Evolutionary conservation across 768 basidiomycete species (phyloP).

Genomic region (Nidula microcarpa): DNA sequence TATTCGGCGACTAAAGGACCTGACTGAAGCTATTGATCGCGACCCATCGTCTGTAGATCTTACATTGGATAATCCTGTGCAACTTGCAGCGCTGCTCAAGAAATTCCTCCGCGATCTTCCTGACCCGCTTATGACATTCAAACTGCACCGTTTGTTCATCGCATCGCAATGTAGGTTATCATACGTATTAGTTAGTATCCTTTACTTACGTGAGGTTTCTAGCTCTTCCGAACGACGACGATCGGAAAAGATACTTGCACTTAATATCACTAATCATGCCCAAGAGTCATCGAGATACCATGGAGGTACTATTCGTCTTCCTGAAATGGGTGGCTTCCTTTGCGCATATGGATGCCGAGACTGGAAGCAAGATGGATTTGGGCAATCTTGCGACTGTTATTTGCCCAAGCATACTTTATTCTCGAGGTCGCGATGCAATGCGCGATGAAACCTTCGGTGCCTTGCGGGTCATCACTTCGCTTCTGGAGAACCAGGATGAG

Average conservation of each 20-base stretch:
- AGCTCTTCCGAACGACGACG: conserved; percentile 73
- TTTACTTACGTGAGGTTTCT: conserved; percentile 7
- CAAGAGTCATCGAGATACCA: conserved; percentile 91
- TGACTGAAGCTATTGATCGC: conserved; percentile 92
- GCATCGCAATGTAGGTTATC: conserved; percentile 76
- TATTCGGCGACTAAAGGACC: conserved; percentile 86
- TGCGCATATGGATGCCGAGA: conserved; percentile 95
- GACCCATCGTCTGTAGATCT: conserved; percentile 91
- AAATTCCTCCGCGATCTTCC: conserved; percentile 96
- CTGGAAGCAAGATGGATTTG: conserved; percentile 98
- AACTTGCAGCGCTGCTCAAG: conserved; percentile 94
- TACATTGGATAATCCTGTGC: conserved; percentile 92
- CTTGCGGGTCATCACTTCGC: conserved; percentile 79
- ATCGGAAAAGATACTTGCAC: conserved; percentile 82
- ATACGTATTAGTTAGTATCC: background rate
- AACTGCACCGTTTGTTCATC: conserved; percentile 85
- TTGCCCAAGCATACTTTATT: conserved; percentile 96
- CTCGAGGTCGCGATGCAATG: conserved; percentile 78
- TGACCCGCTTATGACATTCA: conserved; percentile 94
- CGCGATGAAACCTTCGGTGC: conserved; percentile 92
- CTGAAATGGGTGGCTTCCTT: conserved; percentile 99
- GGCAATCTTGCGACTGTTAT: conserved; percentile 95
- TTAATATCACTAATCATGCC: conserved; percentile 84
- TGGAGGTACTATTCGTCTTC: conserved; percentile 98
- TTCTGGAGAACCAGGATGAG: conserved; percentile 93